Base-by-base conservation (phyloP, 768 basidiomycete genomes). In the Trametes sanguinea region DNA sequence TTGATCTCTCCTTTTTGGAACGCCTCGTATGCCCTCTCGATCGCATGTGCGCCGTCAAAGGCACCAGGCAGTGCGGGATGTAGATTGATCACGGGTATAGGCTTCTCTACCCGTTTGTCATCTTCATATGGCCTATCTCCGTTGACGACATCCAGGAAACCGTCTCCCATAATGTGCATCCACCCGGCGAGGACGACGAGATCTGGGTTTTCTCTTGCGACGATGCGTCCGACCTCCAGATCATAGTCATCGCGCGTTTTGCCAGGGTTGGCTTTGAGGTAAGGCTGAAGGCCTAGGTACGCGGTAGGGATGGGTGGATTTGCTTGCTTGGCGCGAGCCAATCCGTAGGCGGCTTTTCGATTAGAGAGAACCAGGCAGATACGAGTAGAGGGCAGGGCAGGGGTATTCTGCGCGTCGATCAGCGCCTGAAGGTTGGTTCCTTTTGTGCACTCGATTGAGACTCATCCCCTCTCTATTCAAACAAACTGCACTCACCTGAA, bases 351-450 rank as follows among this genome's bases (percentile, higher is more conserved):
- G 10, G 88, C 87, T 69, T 95, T 94, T 45, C 94, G 85, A 73
- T 96, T 97, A 2, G 96, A 97, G 60, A 98, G 75, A 42, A 98
- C 96, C 68, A 91, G 83, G 52, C 79, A 81, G 71, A 99, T 90
- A 54, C 78, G 73, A 2, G 89, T 78, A 64, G 87, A 73, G 2
- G 93, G 89, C 29, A 96, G 79, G n/a, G 81, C 72, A n/a, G 85
- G 77, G 0, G 92, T 91, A 66, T 85, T 80, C 66, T 84, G 83
- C 11, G 95, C 93, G 75, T 98, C 90, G 69, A 99, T 91, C 63
- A 98, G 84, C 1, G 97, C 96, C 76, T 98, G 95, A 10, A 99
- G 86, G 76, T 99, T 99, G 27, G 92, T 90, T 44, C 97, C 96
- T 98, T 35, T 22, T 22, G 22, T 22, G 22, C 22, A 22, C 22